Evolutionary conservation across 2,329 filamentous ascomycete species (phyloP), one percentile per base, ranked within the genome.

Genomic region (Colletotrichum sp.): DNA sequence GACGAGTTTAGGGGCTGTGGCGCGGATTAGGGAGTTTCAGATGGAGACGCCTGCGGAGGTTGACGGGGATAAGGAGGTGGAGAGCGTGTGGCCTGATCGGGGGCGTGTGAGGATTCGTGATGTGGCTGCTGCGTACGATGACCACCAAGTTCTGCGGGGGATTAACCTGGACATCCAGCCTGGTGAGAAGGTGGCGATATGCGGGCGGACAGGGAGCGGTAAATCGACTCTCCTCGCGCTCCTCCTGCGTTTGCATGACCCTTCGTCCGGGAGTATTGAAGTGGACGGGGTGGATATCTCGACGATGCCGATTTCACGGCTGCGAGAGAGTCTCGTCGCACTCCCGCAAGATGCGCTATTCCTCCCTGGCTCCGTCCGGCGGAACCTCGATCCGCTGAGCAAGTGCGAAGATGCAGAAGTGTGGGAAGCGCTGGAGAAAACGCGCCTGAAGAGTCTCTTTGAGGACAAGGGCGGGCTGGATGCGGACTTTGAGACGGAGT

Each of bases 321-420:
- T 84, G 2, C 79, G 82, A 1, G 66, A 77, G 1, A 73, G 80
- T 2, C 80, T 91, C 8, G 85, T 86, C 34, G 84, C 84, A 1
- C 80, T 91, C 2, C 86, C 90, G 0, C 90, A 91, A 80, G 89
- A 91, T 61, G 83, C 88, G 0, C 86, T 90, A 73, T 85, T 89
- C 24, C 80, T 91, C 6, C 84, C 84, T 2, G 89, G 87, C 2
- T 88, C 82, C 0, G 81, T 92, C 5, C 85, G 88, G 0, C 80
- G 83, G 4, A 92, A 91, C 65, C 81, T 89, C 3, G 88, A 90
- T 75, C 89, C 89, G 0, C 78, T 80, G 5, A 76, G 78, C 2
- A 75, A 78, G 8, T 81, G 81, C 58, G 81, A 83, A 2, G 86
- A 91, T 65, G 83, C 84, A 3, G 81, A 81, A 1, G 87, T 91